These are phyloP conservation scores for Trametopsis cervina DNA, from an alignment of 768 basidiomycete genomes.

Conservation along the genomic window DNA sequence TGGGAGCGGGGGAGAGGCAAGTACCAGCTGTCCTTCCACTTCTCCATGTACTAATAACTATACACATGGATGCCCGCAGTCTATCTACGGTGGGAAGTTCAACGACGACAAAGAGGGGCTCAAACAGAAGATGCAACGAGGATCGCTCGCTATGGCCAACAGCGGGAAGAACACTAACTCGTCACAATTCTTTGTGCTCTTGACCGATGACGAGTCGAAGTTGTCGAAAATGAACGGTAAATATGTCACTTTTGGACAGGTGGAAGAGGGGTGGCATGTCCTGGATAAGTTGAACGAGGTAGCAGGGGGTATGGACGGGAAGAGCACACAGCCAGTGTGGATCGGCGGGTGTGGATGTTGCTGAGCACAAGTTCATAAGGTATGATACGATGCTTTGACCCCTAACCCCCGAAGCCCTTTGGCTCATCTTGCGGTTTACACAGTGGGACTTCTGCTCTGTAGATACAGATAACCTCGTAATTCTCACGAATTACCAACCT, in stretches of 20 bases:
- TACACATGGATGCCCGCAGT: constrained; percentile 19
- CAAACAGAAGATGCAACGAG: constrained; percentile 31
- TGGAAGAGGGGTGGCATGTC: constrained; percentile 27
- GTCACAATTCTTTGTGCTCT: constrained; percentile 44
- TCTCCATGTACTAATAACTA: background rate
- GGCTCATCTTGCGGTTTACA: background rate
- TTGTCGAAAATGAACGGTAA: constrained; percentile 43
- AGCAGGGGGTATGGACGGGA: constrained; percentile 29
- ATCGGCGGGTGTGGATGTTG: constrained; percentile 33
- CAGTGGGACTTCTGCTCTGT: background rate
- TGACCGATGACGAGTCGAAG: constrained; percentile 33
- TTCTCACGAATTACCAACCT: background rate
- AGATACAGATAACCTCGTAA: background rate
- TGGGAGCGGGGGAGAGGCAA: constrained; percentile 48
- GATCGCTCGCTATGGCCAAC: constrained; percentile 47
- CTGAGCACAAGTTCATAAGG: no score
- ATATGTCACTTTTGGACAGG: constrained; percentile 38
- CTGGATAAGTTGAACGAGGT: constrained; percentile 28
- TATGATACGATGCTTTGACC: no score
- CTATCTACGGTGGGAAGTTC: constrained; percentile 42
- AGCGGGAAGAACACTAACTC: constrained; percentile 43
- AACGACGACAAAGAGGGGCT: constrained; percentile 46
- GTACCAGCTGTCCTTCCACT: constrained; percentile 11
- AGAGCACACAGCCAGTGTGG: constrained; percentile 33
- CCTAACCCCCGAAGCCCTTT: no score